phyloP scores from a whole-genome alignment of 2,329 filamentous ascomycete species.

The Huntiella moniliformis region DNA sequence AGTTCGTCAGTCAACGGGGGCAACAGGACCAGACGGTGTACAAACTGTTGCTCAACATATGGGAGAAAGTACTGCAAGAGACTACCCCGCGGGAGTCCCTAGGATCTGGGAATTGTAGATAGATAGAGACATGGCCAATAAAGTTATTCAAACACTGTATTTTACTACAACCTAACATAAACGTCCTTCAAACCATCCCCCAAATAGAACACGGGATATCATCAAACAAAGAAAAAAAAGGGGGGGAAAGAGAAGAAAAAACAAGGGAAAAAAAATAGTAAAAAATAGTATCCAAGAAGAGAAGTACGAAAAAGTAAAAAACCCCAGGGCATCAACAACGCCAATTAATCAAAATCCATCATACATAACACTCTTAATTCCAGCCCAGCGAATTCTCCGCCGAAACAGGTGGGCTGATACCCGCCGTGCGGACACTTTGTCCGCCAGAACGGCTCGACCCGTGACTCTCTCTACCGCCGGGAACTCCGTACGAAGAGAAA shows the following conservation, averaged over 20 bases:
- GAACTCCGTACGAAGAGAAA: slow-evolving; percentile 33
- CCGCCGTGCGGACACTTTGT: slow-evolving; percentile 36
- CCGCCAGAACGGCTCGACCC: slow-evolving; percentile 43
- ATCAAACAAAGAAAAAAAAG: too few relatives aligned
- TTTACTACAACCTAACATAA: too few relatives aligned
- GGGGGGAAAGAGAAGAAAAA: too few relatives aligned
- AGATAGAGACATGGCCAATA: not conserved
- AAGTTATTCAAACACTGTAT: not conserved
- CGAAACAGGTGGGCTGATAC: slow-evolving; percentile 79
- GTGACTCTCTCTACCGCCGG: slow-evolving; percentile 37
- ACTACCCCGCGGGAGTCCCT: slow-evolving; percentile 10
- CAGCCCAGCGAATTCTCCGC: slow-evolving; percentile 90
- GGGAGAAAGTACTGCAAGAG: slow-evolving; percentile 9
- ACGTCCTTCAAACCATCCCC: too few relatives aligned
- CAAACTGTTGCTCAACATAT: slow-evolving; percentile 2
- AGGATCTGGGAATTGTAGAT: not conserved
- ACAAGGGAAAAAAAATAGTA: too few relatives aligned
- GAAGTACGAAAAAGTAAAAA: too few relatives aligned
- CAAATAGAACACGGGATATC: too few relatives aligned
- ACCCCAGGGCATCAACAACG: too few relatives aligned
- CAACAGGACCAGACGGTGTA: not conserved
- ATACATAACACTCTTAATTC: slow-evolving; percentile 40
- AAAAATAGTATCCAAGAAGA: too few relatives aligned
- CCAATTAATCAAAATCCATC: not conserved
- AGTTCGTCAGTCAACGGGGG: slow-evolving; percentile 21